Percentiles rank a stretch among this genome's conserved stretches.
Evolutionary conservation across 176 grass and related monocot species (phyloP).

Genomic region (Hordeum marinum): DNA sequence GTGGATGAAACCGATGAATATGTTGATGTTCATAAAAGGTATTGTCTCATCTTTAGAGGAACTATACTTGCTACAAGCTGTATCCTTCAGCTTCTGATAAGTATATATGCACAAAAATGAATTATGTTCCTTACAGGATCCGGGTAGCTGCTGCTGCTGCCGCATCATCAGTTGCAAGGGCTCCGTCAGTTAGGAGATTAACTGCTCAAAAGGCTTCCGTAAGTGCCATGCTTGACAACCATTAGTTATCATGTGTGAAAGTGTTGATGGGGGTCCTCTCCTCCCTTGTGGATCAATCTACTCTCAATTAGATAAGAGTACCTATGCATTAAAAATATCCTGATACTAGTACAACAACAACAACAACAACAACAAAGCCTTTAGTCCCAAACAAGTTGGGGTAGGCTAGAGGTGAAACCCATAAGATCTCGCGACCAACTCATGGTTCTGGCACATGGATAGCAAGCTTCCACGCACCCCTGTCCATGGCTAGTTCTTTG

Average conservation of each 20-base stretch:
- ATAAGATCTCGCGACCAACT: too few relatives aligned
- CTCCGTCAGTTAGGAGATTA: constrained; percentile 87
- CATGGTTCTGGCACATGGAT: too few relatives aligned
- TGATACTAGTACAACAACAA: background rate
- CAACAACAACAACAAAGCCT: too few relatives aligned
- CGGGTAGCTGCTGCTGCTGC: constrained; percentile 89
- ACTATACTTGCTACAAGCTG: background rate
- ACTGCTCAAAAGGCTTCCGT: constrained; percentile 73
- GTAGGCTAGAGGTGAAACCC: too few relatives aligned
- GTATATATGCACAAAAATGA: constrained; percentile 9
- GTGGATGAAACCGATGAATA: constrained; percentile 99
- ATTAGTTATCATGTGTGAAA: background rate
- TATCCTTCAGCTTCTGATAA: constrained; percentile 5
- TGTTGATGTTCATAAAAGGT: constrained; percentile 99
- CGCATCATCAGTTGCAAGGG: constrained; percentile 93
- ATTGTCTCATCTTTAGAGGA: background rate
- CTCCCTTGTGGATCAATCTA: background rate
- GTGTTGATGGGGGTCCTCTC: background rate
- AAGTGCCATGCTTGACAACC: constrained; percentile 35
- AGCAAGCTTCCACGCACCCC: too few relatives aligned
- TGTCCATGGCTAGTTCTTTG: too few relatives aligned
- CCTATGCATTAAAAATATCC: background rate
- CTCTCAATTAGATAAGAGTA: background rate
- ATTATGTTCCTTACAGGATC: constrained; percentile 54
- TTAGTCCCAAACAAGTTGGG: too few relatives aligned